Evolutionary conservation across 768 basidiomycete genomes (phyloP).

Genomic region (Coprinopsis sp.): DNA sequence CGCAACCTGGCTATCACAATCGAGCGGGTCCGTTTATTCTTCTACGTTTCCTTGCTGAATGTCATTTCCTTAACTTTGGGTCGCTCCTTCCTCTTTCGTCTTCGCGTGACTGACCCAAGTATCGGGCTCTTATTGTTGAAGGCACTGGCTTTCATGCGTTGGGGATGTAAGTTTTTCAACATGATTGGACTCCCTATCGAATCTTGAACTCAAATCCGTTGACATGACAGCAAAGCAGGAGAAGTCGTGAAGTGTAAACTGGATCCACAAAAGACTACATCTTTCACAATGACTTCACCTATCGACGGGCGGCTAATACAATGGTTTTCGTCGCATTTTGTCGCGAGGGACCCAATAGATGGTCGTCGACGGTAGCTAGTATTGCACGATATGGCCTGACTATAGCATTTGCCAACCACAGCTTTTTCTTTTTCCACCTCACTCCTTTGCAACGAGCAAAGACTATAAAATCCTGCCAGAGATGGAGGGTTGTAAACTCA

Average conservation of each 20-base stretch:
- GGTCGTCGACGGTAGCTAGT: conserved; percentile 10
- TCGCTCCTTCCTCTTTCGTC: conserved; percentile 33
- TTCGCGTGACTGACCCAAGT: conserved; percentile 36
- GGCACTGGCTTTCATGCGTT: conserved; percentile 31
- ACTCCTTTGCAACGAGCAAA: conserved; percentile 34
- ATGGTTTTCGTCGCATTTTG: conserved; percentile 37
- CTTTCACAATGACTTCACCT: conserved; percentile 44
- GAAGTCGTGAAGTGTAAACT: conserved; percentile 24
- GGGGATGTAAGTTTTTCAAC: conserved; percentile 28
- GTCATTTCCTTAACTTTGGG: conserved; percentile 28
- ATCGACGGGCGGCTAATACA: conserved; percentile 40
- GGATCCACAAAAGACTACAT: conserved; percentile 44
- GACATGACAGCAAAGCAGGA: conserved; percentile 50
- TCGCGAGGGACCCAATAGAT: conserved; percentile 37
- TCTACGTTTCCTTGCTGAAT: conserved; percentile 16
- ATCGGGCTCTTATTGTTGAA: conserved; percentile 49
- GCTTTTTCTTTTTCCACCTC: conserved; percentile 38
- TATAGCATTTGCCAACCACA: conserved; percentile 39
- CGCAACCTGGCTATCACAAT: conserved; percentile 34
- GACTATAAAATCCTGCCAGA: conserved; percentile 45
- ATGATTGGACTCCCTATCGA: conserved; percentile 34
- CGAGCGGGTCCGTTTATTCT: conserved; percentile 31
- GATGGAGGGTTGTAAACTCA: conserved; percentile 27
- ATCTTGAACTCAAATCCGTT: conserved; percentile 41
- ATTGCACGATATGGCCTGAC: conserved; percentile 34